These are phyloP conservation scores for Aspergillus funiculosus DNA, from an alignment of 495 filamentous ascomycete species.

Conservation along the genomic window DNA sequence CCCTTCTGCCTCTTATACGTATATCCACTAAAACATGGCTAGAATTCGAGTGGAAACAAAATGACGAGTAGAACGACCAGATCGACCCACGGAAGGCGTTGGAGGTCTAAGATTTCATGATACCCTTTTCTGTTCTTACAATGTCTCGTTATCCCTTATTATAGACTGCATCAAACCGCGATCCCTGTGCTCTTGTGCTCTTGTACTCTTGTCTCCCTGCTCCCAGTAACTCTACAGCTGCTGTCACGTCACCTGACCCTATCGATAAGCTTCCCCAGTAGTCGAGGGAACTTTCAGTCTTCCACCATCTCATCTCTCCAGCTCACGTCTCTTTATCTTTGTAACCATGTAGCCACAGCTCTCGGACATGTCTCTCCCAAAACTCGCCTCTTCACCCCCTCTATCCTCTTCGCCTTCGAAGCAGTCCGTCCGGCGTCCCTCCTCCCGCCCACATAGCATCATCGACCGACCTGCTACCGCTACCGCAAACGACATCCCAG, in stretches of 20 bases:
- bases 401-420: conserved; percentile 30
- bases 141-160: not conserved
- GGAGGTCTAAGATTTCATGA: conserved; percentile 12
- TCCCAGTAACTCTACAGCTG: no score
- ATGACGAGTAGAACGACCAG: conserved; percentile 33
- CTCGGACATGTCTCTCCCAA: conserved; percentile 37
- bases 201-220: not conserved
- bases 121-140: conserved; percentile 14
- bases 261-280: conserved; percentile 18
- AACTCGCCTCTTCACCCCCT: conserved; percentile 21
- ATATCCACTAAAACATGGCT: conserved; percentile 23
- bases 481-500: conserved; percentile 11
- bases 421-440: conserved; percentile 22
- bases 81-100: conserved; percentile 6
- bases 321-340: conserved; percentile 14
- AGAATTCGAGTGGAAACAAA: conserved; percentile 68
- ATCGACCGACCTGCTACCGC: conserved; percentile 21
- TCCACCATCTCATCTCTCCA: conserved; percentile 5
- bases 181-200: not conserved
- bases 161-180: conserved; percentile 4
- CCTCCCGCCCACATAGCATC: conserved; percentile 22
- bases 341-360: conserved; percentile 31
- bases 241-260: conserved; percentile 15
- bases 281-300: not conserved
- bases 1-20: not conserved